These are phyloP conservation scores for Cryptosporidium parvum DNA, from an alignment of 169 alveolate genomes.

Conservation along the genomic window DNA sequence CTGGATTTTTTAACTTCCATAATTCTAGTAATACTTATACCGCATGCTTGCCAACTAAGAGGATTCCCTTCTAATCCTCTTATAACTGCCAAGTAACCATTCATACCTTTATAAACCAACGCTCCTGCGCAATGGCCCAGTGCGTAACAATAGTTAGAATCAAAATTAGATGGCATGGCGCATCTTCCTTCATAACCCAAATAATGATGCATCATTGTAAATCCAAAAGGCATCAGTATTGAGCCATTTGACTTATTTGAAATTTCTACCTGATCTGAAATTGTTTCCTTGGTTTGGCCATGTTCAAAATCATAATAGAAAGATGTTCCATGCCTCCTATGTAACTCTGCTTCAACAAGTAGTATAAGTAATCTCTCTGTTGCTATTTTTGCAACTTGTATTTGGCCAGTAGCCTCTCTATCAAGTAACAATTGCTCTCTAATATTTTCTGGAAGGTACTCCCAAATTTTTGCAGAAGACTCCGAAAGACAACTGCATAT, in stretches of 20 bases:
- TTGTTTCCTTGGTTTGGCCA: constrained; percentile 64
- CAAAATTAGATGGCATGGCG: constrained; percentile 97
- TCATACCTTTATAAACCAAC: constrained; percentile 88
- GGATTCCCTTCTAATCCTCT: constrained; percentile 87
- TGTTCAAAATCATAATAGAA: constrained; percentile 66
- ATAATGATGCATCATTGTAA: constrained; percentile 89
- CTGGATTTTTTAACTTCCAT: constrained; percentile 82
- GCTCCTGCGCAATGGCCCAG: constrained; percentile 95
- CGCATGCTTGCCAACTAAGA: constrained; percentile 81
- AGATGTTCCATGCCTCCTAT: constrained; percentile 72
- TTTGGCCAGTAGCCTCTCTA: constrained; percentile 99
- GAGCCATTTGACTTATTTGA: constrained; percentile 38
- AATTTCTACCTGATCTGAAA: constrained; percentile 15
- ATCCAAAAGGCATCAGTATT: constrained; percentile 58
- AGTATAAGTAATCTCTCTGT: constrained; percentile 96
- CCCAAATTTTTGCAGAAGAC: constrained; percentile 83
- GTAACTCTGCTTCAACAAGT: constrained; percentile 88
- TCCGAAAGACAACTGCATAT: constrained; percentile 29
- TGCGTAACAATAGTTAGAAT: constrained; percentile 97
- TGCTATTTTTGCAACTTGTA: constrained; percentile 98
- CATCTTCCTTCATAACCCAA: constrained; percentile 99
- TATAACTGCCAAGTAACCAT: constrained; percentile 95
- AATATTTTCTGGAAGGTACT: constrained; percentile 91
- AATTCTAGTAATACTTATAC: constrained; percentile 85
- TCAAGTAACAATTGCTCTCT: constrained; percentile 95